These are phyloP conservation scores for Gynostemma pentaphyllum DNA, from an alignment of 306 rosid genomes.

Conservation along the genomic window DNA sequence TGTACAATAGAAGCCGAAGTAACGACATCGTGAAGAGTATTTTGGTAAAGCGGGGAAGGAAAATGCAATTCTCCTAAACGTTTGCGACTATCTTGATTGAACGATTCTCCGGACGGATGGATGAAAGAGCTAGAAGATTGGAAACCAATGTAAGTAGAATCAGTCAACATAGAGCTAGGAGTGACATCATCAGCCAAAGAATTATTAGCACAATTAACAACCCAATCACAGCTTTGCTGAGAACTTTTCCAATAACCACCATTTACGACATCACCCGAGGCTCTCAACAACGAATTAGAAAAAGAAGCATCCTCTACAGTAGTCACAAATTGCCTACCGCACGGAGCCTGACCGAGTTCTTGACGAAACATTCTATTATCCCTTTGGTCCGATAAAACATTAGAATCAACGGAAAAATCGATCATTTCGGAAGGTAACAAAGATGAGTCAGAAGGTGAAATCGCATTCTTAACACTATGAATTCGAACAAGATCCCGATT, in stretches of 20 bases:
- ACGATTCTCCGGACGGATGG: constrained; percentile 5
- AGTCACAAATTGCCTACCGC: constrained; percentile 16
- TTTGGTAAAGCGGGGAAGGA: constrained; percentile 28
- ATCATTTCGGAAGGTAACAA: constrained; percentile 31
- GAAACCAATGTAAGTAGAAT: constrained; percentile 15
- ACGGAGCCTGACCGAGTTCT: constrained; percentile 16
- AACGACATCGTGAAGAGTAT: constrained; percentile 40
- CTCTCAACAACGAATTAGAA: constrained; percentile 15
- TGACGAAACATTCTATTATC: constrained; percentile 17
- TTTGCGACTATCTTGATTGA: constrained; percentile 21
- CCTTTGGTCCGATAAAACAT: constrained; percentile 14
- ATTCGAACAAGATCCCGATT: constrained; percentile 40
- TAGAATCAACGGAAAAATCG: constrained; percentile 24
- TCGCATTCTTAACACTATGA: constrained; percentile 39
- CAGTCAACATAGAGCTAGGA: constrained; percentile 10
- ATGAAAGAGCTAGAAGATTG: constrained; percentile 3
- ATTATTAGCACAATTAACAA: constrained; percentile 26
- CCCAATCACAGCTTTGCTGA: constrained; percentile 43
- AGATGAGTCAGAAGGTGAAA: constrained; percentile 40
- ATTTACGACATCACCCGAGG: constrained; percentile 15
- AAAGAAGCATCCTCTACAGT: constrained; percentile 14
- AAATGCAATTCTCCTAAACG: constrained; percentile 29
- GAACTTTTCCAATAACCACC: constrained; percentile 31
- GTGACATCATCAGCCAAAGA: constrained; percentile 10
- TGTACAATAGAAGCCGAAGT: constrained; percentile 31